Evolutionary conservation across 2,329 filamentous ascomycete genomes (phyloP).

Genomic region (Allantophomopsis cytisporea): DNA sequence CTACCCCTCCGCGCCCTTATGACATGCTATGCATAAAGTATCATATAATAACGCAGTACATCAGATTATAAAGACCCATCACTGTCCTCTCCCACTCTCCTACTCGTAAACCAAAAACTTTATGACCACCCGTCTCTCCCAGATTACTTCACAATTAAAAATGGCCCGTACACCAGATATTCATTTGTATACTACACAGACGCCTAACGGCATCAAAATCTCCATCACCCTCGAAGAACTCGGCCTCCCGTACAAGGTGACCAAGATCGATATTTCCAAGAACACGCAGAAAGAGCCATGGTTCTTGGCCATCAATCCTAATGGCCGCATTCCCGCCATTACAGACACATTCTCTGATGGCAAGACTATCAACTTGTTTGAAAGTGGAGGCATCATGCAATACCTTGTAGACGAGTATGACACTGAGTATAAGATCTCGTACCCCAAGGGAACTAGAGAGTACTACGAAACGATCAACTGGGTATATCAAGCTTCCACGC

Average conservation of each 20-base stretch:
- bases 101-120: neutral
- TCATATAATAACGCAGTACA: too few species aligned
- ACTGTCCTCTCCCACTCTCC: neutral
- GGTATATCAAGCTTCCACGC: conserved; percentile 25
- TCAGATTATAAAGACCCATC: too few species aligned
- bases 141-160: conserved; percentile 15
- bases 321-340: conserved; percentile 79
- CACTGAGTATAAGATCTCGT: conserved; percentile 69
- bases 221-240: conserved; percentile 81
- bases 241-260: conserved; percentile 65
- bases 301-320: conserved; percentile 88
- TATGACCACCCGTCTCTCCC: conserved; percentile 10
- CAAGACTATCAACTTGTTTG: conserved; percentile 62
- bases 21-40: too few species aligned
- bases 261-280: conserved; percentile 56
- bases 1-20: too few species aligned
- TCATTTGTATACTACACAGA: conserved; percentile 47
- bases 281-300: conserved; percentile 75
- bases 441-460: conserved; percentile 58
- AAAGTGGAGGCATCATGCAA: conserved; percentile 72
- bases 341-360: conserved; percentile 70
- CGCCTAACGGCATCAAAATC: conserved; percentile 83
- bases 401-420: conserved; percentile 79
- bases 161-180: conserved; percentile 24
- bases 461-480: conserved; percentile 72